phyloP scores from a whole-genome alignment of 2,329 filamentous ascomycete genomes.

The Hymenoscyphus scutula region DNA sequence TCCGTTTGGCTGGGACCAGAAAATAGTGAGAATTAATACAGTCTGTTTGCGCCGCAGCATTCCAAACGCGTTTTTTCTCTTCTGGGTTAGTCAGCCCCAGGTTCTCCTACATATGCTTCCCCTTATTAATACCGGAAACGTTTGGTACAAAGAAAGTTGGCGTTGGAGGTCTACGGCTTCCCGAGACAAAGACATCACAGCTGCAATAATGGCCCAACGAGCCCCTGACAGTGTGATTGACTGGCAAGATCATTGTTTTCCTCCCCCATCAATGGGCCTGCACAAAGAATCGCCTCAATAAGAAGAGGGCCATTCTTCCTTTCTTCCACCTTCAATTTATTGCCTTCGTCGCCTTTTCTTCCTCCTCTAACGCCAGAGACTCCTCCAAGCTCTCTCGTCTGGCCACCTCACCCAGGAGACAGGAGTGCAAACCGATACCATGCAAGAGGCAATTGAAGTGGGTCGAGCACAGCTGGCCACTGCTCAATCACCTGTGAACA shows the following conservation, averaged over 20 bases:
- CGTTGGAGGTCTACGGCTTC: conserved; percentile 32
- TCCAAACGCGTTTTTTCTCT: conserved; percentile 19
- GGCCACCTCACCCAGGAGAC: conserved; percentile 4
- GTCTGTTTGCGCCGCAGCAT: conserved; percentile 20
- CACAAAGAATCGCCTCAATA: conserved; percentile 32
- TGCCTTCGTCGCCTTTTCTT: conserved; percentile 13
- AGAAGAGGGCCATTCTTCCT: conserved; percentile 36
- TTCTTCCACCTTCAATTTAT: conserved; percentile 22
- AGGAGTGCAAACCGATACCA: conserved; percentile 21
- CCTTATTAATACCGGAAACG: conserved; percentile 22
- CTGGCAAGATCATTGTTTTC: conserved; percentile 36
- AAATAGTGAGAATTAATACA: conserved; percentile 16
- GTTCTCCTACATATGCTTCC: conserved; percentile 6
- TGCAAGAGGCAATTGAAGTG: conserved; percentile 26
- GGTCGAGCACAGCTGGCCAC: conserved; percentile 22
- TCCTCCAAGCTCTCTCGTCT: conserved; percentile 16
- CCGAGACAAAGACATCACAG: conserved; percentile 36
- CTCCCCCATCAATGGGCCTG: conserved; percentile 31
- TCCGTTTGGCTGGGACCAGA: conserved; percentile 16
- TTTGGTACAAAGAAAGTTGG: conserved; percentile 32
- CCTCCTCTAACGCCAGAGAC: conserved; percentile 11
- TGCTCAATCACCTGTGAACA: conserved; percentile 31
- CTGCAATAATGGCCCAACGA: conserved; percentile 33
- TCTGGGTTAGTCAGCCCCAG: conserved; percentile 21
- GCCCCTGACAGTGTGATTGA: conserved; percentile 27